Evolutionary conservation across 129 eudicot species (phyloP).

Genomic region (Lactuca sativa): DNA sequence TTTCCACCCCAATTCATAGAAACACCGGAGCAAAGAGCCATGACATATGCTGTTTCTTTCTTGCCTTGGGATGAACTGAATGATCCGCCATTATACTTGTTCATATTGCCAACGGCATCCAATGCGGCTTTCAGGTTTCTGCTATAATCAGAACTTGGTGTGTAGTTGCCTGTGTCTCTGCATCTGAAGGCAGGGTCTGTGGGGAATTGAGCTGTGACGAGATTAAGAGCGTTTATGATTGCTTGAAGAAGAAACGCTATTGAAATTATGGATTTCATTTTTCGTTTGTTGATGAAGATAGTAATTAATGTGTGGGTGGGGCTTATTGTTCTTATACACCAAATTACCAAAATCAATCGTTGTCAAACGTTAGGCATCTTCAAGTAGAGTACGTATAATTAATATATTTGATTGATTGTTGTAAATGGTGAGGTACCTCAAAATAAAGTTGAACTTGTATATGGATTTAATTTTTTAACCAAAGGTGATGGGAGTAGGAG

Average conservation of each 20-base stretch:
- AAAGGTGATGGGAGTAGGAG: no score
- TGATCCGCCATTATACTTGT: neutral
- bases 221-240: neutral
- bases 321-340: neutral
- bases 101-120: neutral
- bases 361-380: neutral
- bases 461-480: neutral
- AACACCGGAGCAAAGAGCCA: constrained; percentile 31
- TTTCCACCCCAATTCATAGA: neutral
- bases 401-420: neutral
- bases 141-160: neutral
- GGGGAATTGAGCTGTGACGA: constrained; percentile 16
- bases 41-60: constrained; percentile 9
- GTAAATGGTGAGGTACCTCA: neutral
- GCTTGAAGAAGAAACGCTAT: constrained; percentile 5
- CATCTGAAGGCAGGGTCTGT: neutral
- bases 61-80: constrained; percentile 18
- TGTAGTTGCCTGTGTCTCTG: constrained; percentile 12
- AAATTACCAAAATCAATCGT: neutral
- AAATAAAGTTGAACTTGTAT: neutral
- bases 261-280: neutral
- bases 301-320: neutral
- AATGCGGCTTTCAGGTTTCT: constrained; percentile 9
- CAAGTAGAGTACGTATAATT: no score
- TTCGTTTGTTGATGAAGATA: neutral